These are phyloP conservation scores for Sporothrix euskadiensis DNA, from an alignment of 2,329 filamentous ascomycete species.

Conservation along the genomic window DNA sequence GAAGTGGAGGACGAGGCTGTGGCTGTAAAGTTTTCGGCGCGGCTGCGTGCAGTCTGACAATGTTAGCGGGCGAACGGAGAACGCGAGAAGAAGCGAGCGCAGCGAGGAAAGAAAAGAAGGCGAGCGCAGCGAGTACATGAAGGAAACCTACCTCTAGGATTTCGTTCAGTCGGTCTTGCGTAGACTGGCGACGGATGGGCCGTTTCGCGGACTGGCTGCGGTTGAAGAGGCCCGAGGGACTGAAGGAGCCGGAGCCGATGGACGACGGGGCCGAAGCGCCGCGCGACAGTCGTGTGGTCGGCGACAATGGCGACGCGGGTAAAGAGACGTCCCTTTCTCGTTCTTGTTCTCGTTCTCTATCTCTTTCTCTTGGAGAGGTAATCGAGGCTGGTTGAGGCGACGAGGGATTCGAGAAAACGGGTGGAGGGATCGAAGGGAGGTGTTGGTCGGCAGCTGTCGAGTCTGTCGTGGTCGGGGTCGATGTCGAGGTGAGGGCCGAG, in stretches of 20 bases:
- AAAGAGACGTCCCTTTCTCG: neutral
- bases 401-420: slow-evolving; percentile 6
- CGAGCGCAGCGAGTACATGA: neutral
- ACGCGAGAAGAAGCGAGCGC: neutral
- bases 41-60: slow-evolving; percentile 36
- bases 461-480: neutral
- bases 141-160: slow-evolving; percentile 39
- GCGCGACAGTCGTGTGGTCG: neutral
- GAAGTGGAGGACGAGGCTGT: neutral
- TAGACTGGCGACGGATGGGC: slow-evolving; percentile 35
- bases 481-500: neutral
- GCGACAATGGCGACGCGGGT: neutral
- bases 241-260: neutral
- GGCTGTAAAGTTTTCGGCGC: slow-evolving; percentile 35
- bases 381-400: neutral
- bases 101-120: neutral
- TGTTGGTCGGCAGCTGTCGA: neutral
- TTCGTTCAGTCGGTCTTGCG: slow-evolving; percentile 39
- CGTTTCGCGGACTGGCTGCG: slow-evolving; percentile 18
- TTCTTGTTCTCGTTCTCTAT: neutral
- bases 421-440: slow-evolving; percentile 1
- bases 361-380: neutral
- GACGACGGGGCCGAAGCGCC: slow-evolving; percentile 15
- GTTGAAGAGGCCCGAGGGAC: slow-evolving; percentile 4
- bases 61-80: neutral